Percentiles rank a stretch among this genome's conserved stretches.
phyloP scores from a whole-genome alignment of 176 grass and related monocot genomes.

The Cenchrus fungigraminus region DNA sequence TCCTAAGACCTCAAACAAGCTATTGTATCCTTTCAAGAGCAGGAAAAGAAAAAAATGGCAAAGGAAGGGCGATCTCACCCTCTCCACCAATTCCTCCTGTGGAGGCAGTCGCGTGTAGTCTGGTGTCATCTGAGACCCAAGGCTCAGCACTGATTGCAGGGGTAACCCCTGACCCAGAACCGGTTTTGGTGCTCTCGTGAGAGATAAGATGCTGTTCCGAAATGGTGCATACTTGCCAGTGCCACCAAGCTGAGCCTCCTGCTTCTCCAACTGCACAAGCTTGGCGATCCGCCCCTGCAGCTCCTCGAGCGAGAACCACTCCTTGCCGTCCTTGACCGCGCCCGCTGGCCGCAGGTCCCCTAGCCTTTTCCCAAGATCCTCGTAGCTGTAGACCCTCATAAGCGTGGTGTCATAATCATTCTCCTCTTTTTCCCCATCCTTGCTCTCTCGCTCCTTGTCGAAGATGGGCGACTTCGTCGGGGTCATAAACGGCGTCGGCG shows the following conservation, averaged over 20 bases:
- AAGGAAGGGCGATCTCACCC: slow-evolving; percentile 46
- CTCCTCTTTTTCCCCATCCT: not conserved
- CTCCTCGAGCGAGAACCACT: slow-evolving; percentile 74
- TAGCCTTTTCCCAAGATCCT: slow-evolving; percentile 77
- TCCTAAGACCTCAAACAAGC: not conserved
- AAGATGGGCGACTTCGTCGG: not conserved
- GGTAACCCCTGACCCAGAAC: slow-evolving; percentile 25
- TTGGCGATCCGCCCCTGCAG: slow-evolving; percentile 73
- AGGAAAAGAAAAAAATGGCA: not conserved
- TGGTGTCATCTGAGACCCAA: slow-evolving; percentile 35
- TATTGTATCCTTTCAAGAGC: not conserved
- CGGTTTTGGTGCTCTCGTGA: not conserved
- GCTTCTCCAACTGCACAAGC: slow-evolving; percentile 60
- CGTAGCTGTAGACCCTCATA: slow-evolving; percentile 43
- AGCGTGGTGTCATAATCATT: slow-evolving; percentile 42
- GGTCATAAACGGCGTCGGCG: not conserved
- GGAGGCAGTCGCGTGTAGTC: slow-evolving; percentile 54
- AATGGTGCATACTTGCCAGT: not conserved
- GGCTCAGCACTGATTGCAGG: slow-evolving; percentile 42
- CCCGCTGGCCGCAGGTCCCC: slow-evolving; percentile 54
- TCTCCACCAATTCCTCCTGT: slow-evolving; percentile 82
- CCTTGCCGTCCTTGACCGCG: slow-evolving; percentile 53
- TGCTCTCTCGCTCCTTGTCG: slow-evolving; percentile 30
- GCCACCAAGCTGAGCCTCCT: not conserved
- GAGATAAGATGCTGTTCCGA: not conserved